A percentile compares a stretch with the other conserved stretches of the same genome.
phyloP scores from a whole-genome alignment of 2,329 filamentous ascomycete species.

The Zasmidium citrigriseum region DNA sequence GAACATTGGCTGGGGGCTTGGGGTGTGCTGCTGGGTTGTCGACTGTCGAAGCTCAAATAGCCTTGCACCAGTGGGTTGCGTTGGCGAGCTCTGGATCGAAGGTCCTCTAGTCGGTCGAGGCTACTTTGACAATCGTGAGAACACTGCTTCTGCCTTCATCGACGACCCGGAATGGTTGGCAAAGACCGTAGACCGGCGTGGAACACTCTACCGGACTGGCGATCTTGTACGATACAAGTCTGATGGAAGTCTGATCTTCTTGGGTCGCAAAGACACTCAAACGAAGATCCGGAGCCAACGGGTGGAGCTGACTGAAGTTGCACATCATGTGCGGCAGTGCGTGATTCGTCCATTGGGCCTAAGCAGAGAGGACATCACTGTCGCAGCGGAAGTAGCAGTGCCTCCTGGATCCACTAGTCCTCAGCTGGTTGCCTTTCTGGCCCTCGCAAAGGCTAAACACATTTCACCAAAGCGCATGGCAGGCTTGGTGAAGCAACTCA shows the following conservation, averaged over 20 bases:
- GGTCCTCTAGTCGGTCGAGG: slow-evolving; percentile 48
- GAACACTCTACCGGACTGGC: slow-evolving; percentile 42
- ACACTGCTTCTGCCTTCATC: slow-evolving; percentile 37
- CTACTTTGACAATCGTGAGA: slow-evolving; percentile 40
- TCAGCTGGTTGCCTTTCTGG: no score
- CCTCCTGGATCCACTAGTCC: no score
- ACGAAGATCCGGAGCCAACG: no score
- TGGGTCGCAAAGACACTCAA: no score
- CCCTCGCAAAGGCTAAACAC: no score
- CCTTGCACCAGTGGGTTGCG: slow-evolving; percentile 61
- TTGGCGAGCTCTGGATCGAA: slow-evolving; percentile 52
- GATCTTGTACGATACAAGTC: slow-evolving; percentile 34
- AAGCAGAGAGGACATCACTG: no score
- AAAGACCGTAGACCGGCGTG: slow-evolving; percentile 37
- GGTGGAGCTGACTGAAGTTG: slow-evolving; percentile 74
- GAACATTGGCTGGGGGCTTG: background rate
- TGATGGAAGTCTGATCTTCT: slow-evolving; percentile 40
- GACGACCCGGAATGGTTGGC: slow-evolving; percentile 28
- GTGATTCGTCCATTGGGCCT: no score
- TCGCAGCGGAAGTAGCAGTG: background rate
- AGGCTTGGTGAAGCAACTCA: no score
- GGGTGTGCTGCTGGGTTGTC: slow-evolving; percentile 1
- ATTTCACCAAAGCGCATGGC: no score
- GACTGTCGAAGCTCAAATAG: slow-evolving; percentile 2
- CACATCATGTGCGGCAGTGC: slow-evolving; percentile 61